Evolutionary conservation across 23 red algal genomes (phyloP), one percentile per base, ranked within the genome.

Genomic region (Gracilariopsis chorda): DNA sequence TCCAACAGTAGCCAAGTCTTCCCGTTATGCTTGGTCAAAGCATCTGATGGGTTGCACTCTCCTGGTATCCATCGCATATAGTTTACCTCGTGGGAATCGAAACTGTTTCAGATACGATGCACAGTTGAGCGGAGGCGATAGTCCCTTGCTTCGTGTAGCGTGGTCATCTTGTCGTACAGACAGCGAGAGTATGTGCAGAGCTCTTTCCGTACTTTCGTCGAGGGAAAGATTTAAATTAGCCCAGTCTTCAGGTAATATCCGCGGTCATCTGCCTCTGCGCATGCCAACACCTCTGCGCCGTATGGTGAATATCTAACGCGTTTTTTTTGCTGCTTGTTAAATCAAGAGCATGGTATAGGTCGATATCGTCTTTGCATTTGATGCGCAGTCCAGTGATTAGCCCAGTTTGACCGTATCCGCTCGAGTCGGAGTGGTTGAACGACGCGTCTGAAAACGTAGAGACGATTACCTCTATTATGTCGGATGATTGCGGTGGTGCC

Each of bases 31-130:
- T 86, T 86, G 27, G 81, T 69, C 10, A 86, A 4, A 21, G 81
- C 58, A 21, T 86, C 57, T 33, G 81, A 27, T 17, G 63, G 1
- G 63, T 86, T 86, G 32, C 0, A 0, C 12, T 4, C 43, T 4
- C 81, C 58, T 14, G 81, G 33, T 19, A 86, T 86, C 81, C n/a
- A 86, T 16, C 59, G 39, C 58, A 86, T 86, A 27, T 46, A 12
- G 39, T 86, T 46, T 10, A 69, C 5, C 43, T 86, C 56, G 0
- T 36, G 55, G 4, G 81, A 44, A 10, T 86, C 81, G 63, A 86
- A 86, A 29, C 81, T 86, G 34, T 68, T 72, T 21, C 41, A 29
- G 12, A 86, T 44, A 14, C 55, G 36, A 17, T 57, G 57, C 8
- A 80, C 44, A 7, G 75, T 80, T 4, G 44, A 7, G 3, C 44